phyloP scores from a whole-genome alignment of 1,284 basidiomycete genomes.

The Ceratobasidium papillatum region DNA sequence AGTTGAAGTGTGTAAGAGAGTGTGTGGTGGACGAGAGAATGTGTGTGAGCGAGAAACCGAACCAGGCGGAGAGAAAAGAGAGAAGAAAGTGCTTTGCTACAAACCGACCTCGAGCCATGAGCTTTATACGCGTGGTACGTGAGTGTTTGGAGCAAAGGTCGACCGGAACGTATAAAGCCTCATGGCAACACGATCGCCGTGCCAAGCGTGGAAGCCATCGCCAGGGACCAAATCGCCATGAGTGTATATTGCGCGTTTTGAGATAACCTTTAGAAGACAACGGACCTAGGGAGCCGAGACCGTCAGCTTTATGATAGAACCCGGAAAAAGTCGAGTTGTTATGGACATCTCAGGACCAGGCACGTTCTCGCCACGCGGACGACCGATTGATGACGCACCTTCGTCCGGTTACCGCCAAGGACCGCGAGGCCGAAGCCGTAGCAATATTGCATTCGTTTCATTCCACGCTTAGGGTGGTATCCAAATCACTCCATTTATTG shows the following conservation, averaged over 20 bases:
- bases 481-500: conserved; percentile 8
- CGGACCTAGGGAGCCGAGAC: conserved; percentile 1
- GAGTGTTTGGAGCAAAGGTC: neutral
- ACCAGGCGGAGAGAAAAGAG: conserved; percentile 20
- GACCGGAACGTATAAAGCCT: neutral
- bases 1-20: neutral
- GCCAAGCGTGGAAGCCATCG: neutral
- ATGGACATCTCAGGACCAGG: neutral
- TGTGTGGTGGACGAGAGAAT: conserved; percentile 7
- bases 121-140: neutral
- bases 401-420: conserved; percentile 12
- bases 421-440: neutral
- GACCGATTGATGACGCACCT: neutral
- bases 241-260: neutral
- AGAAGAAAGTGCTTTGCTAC: conserved; percentile 6
- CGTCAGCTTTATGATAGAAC: neutral
- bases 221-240: neutral
- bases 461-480: neutral
- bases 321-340: neutral
- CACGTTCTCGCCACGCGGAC: neutral
- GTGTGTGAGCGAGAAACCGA: neutral
- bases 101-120: neutral
- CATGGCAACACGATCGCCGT: neutral
- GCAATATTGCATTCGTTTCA: neutral
- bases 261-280: conserved; percentile 13